Evolutionary conservation across 805 yeast genomes (phyloP).

Genomic region (Priceomyces carsonii): DNA sequence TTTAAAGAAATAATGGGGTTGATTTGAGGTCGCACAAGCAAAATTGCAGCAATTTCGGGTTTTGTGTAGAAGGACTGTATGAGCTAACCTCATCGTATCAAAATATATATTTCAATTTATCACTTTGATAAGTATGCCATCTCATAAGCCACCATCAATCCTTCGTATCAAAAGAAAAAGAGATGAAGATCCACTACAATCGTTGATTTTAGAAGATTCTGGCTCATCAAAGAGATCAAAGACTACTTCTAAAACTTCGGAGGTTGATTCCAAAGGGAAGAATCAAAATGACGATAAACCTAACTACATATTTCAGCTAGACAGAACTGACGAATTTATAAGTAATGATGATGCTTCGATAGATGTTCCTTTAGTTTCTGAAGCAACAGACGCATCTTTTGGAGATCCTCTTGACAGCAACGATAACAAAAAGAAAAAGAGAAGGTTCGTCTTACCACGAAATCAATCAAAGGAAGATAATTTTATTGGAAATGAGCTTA

Average conservation of each 20-base stretch:
- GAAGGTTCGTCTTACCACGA: slow-evolving; percentile 39
- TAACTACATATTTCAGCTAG: slow-evolving; percentile 30
- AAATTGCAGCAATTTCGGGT: too few species aligned
- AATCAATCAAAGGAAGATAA: slow-evolving; percentile 32
- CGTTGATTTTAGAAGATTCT: slow-evolving; percentile 54
- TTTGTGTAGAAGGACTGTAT: too few species aligned
- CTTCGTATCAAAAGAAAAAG: slow-evolving; percentile 86
- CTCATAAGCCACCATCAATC: slow-evolving; percentile 52
- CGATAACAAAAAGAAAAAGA: slow-evolving; percentile 9
- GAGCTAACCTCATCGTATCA: too few species aligned
- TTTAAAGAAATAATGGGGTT: too few species aligned
- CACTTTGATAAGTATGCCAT: too few species aligned
- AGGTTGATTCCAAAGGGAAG: neutral
- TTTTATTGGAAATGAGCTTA: slow-evolving; percentile 56
- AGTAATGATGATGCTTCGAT: slow-evolving; percentile 17
- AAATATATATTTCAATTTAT: too few species aligned
- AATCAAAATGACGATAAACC: slow-evolving; percentile 35
- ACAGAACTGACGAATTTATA: slow-evolving; percentile 33
- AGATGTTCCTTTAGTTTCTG: slow-evolving; percentile 26
- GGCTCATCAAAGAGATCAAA: slow-evolving; percentile 42
- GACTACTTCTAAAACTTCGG: slow-evolving; percentile 2
- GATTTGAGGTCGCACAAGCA: too few species aligned
- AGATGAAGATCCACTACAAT: slow-evolving; percentile 85
- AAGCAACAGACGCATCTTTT: slow-evolving; percentile 11
- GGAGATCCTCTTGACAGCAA: neutral